Conservation (phyloP, 2,329 filamentous ascomycete genomes). For the Aureobasidium sp. region DNA sequence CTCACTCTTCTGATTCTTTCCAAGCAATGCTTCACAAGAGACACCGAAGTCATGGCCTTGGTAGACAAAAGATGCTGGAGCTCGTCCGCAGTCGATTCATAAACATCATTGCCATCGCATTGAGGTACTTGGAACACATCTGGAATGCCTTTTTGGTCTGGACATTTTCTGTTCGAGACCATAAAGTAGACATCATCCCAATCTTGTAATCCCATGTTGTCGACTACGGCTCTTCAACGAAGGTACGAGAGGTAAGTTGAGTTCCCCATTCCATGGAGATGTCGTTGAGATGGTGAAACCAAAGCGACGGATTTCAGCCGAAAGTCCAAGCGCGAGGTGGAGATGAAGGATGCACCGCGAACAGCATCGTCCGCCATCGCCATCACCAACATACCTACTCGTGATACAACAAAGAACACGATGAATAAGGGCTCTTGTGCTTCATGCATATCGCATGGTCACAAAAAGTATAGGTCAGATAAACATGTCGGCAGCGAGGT, state of each 20-base stretch:
- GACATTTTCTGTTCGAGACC: not conserved
- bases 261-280: not conserved
- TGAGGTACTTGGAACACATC: constrained; percentile 5
- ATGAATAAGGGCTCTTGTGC: not conserved
- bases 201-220: not conserved
- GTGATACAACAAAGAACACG: not conserved
- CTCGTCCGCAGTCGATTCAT: constrained; percentile 7
- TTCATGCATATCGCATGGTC: not conserved
- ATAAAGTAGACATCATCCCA: constrained; percentile 6
- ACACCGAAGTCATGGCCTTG: not conserved
- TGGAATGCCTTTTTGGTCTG: constrained; percentile 1
- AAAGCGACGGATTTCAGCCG: not conserved
- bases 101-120: constrained; percentile 10
- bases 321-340: constrained; percentile 2
- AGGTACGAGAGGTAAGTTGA: not conserved
- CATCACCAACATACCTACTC: not conserved
- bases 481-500: not conserved
- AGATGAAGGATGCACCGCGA: not conserved
- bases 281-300: not conserved
- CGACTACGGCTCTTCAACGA: not conserved
- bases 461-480: not conserved
- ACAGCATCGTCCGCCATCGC: not conserved
- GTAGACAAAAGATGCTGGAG: constrained; percentile 10
- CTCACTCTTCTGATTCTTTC: constrained; percentile 13
- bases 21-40: constrained; percentile 1